Evolutionary conservation across 2,329 filamentous ascomycete genomes (phyloP).

Genomic region (Colletotrichum karsti): DNA sequence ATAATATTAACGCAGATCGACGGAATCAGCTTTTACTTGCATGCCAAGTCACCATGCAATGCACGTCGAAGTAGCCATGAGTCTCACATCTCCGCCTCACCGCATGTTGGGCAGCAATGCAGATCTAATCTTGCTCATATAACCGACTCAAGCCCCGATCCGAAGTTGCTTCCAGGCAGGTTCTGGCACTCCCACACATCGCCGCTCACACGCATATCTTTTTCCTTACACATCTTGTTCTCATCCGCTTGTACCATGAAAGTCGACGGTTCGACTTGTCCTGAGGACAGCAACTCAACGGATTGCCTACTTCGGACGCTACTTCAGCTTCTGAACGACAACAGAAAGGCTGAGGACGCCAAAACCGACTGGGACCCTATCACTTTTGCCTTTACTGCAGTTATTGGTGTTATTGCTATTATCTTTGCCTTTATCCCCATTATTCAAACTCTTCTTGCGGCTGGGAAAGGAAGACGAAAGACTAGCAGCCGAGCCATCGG

Average conservation of each 20-base stretch:
- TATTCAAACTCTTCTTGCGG: not conserved
- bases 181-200: too few species aligned
- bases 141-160: too few species aligned
- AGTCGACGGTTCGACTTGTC: not conserved
- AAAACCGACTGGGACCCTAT: not conserved
- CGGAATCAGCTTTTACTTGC: too few species aligned
- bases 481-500: not conserved
- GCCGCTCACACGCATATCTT: too few species aligned
- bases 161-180: too few species aligned
- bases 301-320: not conserved
- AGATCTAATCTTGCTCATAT: too few species aligned
- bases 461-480: not conserved
- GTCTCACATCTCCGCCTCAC: too few species aligned
- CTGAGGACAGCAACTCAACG: not conserved
- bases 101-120: too few species aligned
- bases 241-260: not conserved
- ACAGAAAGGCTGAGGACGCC: not conserved
- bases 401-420: not conserved
- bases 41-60: too few species aligned
- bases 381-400: accelerated
- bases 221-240: not conserved
- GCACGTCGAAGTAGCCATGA: too few species aligned
- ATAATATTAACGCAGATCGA: too few species aligned
- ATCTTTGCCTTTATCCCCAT: not conserved
- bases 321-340: not conserved